These are phyloP conservation scores for Curvularia spicifera DNA, from an alignment of 2,329 filamentous ascomycete species.

Conservation along the genomic window DNA sequence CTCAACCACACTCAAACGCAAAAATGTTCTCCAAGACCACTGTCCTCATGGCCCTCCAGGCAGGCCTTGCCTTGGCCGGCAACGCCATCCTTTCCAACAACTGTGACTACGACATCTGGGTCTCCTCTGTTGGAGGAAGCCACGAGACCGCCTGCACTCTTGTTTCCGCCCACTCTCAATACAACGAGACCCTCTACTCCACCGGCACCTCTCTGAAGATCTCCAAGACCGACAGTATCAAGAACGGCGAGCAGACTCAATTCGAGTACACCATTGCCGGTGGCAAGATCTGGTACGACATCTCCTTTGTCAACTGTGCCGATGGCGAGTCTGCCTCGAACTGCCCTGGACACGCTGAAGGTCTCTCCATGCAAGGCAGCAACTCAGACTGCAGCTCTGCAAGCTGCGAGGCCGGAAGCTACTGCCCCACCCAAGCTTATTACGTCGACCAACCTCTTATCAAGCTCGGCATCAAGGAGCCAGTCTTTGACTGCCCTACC, in stretches of 20 bases:
- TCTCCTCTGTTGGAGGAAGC: constrained; percentile 30
- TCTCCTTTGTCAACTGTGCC: constrained; percentile 40
- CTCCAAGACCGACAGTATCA: constrained; percentile 31
- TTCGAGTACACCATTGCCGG: constrained; percentile 36
- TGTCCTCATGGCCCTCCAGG: constrained; percentile 26
- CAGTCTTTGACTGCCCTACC: constrained; percentile 30
- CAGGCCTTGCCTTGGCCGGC: constrained; percentile 27
- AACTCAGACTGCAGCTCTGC: constrained; percentile 21
- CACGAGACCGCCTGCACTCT: constrained; percentile 17
- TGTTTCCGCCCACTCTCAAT: constrained; percentile 26
- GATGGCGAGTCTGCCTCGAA: constrained; percentile 25
- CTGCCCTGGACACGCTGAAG: constrained; percentile 34
- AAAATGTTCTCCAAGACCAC: constrained; percentile 30
- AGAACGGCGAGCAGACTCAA: constrained; percentile 32
- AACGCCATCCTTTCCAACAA: constrained; percentile 36
- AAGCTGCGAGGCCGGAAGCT: constrained; percentile 27
- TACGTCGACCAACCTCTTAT: constrained; percentile 31
- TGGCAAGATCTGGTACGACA: constrained; percentile 35
- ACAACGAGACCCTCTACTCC: constrained; percentile 28
- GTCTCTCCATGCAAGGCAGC: constrained; percentile 27
- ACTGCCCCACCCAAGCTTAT: constrained; percentile 36
- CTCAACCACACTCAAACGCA: neutral
- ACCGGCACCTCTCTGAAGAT: constrained; percentile 34
- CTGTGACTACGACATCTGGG: constrained; percentile 37
- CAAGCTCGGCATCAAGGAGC: constrained; percentile 33